phyloP scores from a whole-genome alignment of 176 grass and related monocot species.

The Zea mays region Zm-B73-REFERENCE-NAM-5.0 NC_050097.1:198048001-198048500 shows the following conservation, averaged over 20 bases:
- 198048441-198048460: neutral
- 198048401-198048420: no score
- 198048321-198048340: no score
- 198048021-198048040: conserved; percentile 82
- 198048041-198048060: conserved; percentile 95
- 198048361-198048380: no score
- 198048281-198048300: conserved; percentile 55
- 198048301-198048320: no score
- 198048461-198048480: conserved; percentile 6
- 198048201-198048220: conserved; percentile 69
- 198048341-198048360: no score
- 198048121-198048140: conserved; percentile 61
- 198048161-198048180: conserved; percentile 6
- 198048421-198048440: conserved; percentile 12
- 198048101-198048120: no score
- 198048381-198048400: no score
- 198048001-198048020: neutral
- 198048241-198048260: conserved; percentile 79
- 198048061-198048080: conserved; percentile 66
- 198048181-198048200: neutral
- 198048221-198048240: conserved; percentile 53
- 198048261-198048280: conserved; percentile 56
- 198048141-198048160: neutral
- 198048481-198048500: conserved; percentile 26
- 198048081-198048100: conserved; percentile 80